Evolutionary conservation across 768 basidiomycete species (phyloP).

Genomic region (Auriculariales sp.): DNA sequence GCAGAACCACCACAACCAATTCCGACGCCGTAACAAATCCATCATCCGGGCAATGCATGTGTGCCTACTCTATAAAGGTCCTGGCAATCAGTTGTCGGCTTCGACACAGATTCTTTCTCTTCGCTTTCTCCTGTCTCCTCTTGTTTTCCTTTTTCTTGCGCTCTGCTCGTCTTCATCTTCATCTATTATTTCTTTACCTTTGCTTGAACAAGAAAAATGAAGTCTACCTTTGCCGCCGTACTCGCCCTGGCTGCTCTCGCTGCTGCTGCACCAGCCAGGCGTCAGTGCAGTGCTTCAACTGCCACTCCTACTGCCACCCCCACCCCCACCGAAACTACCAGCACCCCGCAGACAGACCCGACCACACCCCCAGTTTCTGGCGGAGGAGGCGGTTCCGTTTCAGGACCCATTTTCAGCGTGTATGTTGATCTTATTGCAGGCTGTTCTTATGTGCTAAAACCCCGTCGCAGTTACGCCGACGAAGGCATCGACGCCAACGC

Average conservation of each 20-base stretch:
- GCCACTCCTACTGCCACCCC: background rate
- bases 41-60: no score
- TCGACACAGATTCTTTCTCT: background rate
- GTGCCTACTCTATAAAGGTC: no score
- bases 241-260: background rate
- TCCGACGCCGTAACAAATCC: no score
- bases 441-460: no score
- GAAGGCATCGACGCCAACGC: background rate
- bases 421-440: no score
- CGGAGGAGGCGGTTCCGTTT: background rate
- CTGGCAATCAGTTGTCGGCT: no score
- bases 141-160: background rate
- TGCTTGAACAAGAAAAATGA: no score
- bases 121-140: background rate
- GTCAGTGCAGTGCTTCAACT: background rate
- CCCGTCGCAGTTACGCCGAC: no score
- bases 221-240: background rate
- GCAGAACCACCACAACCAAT: no score
- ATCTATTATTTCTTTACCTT: no score
- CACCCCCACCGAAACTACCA: background rate
- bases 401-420: background rate
- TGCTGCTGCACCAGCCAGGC: background rate
- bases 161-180: background rate
- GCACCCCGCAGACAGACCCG: no score
- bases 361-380: no score